These are phyloP conservation scores for Oryza glaberrima DNA, from an alignment of 176 grass and related monocot genomes.

Conservation along the genomic window DNA sequence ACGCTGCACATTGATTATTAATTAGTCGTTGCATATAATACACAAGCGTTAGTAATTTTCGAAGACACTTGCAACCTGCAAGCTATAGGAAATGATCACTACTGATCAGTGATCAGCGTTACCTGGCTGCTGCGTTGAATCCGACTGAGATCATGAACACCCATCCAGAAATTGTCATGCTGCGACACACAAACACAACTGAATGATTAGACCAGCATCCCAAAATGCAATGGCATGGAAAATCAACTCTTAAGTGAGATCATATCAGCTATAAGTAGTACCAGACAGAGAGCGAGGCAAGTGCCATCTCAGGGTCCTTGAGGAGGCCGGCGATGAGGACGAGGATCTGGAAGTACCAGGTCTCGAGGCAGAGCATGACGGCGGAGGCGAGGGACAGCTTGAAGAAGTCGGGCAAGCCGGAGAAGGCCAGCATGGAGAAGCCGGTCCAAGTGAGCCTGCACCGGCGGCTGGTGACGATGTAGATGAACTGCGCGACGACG, in stretches of 20 bases:
- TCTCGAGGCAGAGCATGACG: slow-evolving; percentile 90
- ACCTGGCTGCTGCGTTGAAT: slow-evolving; percentile 91
- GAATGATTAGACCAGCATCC: background rate
- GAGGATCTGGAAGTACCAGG: slow-evolving; percentile 54
- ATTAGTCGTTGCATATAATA: background rate
- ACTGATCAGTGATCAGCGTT: background rate
- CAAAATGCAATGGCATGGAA: background rate
- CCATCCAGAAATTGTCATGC: slow-evolving; percentile 83
- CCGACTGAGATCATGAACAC: slow-evolving; percentile 86
- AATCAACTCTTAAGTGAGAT: background rate
- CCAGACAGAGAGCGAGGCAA: slow-evolving; percentile 71
- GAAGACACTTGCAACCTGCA: background rate
- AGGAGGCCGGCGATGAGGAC: slow-evolving; percentile 59
- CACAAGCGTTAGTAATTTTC: background rate
- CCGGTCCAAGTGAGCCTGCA: slow-evolving; percentile 67
- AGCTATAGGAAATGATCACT: no score
- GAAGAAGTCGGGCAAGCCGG: slow-evolving; percentile 42
- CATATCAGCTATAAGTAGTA: background rate
- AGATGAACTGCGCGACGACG: slow-evolving; percentile 56
- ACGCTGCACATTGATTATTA: slow-evolving; percentile 21
- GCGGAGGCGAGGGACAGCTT: slow-evolving; percentile 61
- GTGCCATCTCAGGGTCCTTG: slow-evolving; percentile 50
- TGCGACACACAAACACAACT: slow-evolving; percentile 14
- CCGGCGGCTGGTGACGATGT: slow-evolving; percentile 51
- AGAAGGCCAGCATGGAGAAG: slow-evolving; percentile 58